A percentile compares a stretch with the other conserved stretches of the same genome.
phyloP scores from a whole-genome alignment of 2,329 filamentous ascomycete genomes.

The Elsinoe australis region DNA sequence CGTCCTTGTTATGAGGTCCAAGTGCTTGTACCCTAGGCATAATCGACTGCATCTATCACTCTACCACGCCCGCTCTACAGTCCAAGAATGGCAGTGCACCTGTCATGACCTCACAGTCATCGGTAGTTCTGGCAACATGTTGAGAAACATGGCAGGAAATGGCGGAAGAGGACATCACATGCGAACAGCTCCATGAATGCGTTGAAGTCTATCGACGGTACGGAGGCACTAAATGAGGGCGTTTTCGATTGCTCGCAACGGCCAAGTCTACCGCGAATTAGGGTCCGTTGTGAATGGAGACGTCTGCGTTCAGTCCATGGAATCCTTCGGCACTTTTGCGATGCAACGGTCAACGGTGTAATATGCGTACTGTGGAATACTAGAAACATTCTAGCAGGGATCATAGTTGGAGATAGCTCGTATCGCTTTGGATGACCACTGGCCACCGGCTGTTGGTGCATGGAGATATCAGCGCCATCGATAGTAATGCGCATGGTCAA shows the following conservation, averaged over 20 bases:
- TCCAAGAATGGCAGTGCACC: constrained; percentile 13
- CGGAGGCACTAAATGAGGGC: not conserved
- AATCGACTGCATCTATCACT: no score
- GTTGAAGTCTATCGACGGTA: constrained; percentile 8
- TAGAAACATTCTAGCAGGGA: no score
- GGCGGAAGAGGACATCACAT: not conserved
- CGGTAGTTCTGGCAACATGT: not conserved
- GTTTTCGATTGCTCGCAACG: constrained; percentile 6
- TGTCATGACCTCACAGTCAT: not conserved
- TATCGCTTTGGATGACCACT: no score
- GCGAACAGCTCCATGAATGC: not conserved
- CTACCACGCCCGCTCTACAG: not conserved
- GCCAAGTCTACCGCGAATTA: not conserved
- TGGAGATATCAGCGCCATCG: no score
- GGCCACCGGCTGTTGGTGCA: no score
- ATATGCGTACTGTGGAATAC: no score
- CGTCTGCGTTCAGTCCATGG: not conserved
- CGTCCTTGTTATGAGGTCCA: no score
- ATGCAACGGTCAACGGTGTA: no score
- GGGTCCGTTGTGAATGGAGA: no score
- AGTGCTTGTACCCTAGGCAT: no score
- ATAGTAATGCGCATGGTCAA: no score
- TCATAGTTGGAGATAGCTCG: no score
- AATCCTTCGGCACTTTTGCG: constrained; percentile 15
- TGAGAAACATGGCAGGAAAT: not conserved